A percentile compares a stretch with the other conserved stretches of the same genome.
phyloP scores from a whole-genome alignment of 345 rosid species.

The Sonneratia alba region DNA sequence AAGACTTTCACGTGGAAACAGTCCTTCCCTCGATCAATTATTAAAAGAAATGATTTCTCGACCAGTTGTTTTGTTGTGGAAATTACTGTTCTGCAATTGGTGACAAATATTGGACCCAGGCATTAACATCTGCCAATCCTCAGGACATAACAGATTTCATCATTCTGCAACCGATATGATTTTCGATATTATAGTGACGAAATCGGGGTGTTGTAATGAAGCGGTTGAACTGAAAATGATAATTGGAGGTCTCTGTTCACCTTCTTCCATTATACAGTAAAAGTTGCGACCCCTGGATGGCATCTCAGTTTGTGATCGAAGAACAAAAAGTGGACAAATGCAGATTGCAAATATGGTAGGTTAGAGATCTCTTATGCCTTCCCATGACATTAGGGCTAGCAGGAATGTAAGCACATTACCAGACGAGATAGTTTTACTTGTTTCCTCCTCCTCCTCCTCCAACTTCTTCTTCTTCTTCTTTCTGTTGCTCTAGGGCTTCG shows the following conservation, averaged over 20 bases:
- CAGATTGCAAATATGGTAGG: background rate
- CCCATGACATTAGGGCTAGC: no score
- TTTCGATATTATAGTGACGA: no score
- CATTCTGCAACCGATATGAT: no score
- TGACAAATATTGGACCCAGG: background rate
- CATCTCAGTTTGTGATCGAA: background rate
- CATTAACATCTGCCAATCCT: background rate
- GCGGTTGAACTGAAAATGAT: no score
- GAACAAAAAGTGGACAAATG: background rate
- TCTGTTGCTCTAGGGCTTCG: constrained; percentile 33
- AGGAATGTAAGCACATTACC: no score
- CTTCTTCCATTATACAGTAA: no score
- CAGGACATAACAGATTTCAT: background rate
- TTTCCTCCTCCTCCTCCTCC: background rate
- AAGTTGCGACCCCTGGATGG: no score
- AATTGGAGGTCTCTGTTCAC: no score
- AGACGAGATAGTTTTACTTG: background rate
- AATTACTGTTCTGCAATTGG: background rate
- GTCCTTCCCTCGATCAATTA: background rate
- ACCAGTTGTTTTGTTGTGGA: background rate
- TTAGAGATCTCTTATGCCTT: background rate
- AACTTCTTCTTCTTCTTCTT: background rate
- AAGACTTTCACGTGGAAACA: background rate
- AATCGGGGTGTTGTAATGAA: no score
- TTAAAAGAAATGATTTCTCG: background rate